Base-by-base conservation (phyloP, 768 basidiomycete genomes). In the Boletus speciosus region DNA sequence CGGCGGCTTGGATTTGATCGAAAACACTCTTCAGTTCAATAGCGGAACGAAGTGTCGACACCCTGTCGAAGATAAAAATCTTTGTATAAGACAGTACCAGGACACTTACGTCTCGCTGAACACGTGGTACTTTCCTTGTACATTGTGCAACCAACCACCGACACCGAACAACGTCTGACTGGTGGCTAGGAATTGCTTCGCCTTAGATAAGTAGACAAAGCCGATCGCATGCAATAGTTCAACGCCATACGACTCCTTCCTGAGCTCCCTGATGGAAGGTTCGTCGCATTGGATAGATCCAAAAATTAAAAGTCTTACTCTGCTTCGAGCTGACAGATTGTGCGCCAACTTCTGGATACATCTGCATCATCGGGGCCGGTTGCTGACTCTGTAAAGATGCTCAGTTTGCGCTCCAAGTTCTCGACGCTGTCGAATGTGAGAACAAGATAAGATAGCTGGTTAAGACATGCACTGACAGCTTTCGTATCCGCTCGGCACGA, bases 91-190 rank as follows among this genome's bases (percentile, higher is more conserved):
- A 44, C 48, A 16, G 43, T 37, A 9, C 27, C 43, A 19, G 27
- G n/a, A 54, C 36, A 76, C 89, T 61, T 58, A 90, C 89, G 91
- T 93, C 75, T 94, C 92, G 66, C 90, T 93, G 71, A 96, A 90
- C 16, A 94, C 88, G 64, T 95, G 92, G 47, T 93, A 94, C 73
- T 92, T 93, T 12, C 89, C 90, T 68, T 92, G 90, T 3, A 93
- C 90, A 51, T 91, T 91, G 69, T 95, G 93, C 54, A 95, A 67
- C 93, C 93, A 96, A 7, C 93, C 93, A 12, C 93, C 93, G 15
- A 96, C 86, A 27, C 93, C 93, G 46, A 93, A 75, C 11, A 82
- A 74, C 0, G 84, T 76, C 77, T 83, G 59, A 72, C 82, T 76
- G 16, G 88, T 84, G 0, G 92, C 93, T 0, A 90, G 78, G 63